A percentile compares a stretch with the other conserved stretches of the same genome.
These are phyloP conservation scores for Thinopyrum elongatum DNA, from an alignment of 176 grass and related monocot species.

Conservation along the genomic window DNA sequence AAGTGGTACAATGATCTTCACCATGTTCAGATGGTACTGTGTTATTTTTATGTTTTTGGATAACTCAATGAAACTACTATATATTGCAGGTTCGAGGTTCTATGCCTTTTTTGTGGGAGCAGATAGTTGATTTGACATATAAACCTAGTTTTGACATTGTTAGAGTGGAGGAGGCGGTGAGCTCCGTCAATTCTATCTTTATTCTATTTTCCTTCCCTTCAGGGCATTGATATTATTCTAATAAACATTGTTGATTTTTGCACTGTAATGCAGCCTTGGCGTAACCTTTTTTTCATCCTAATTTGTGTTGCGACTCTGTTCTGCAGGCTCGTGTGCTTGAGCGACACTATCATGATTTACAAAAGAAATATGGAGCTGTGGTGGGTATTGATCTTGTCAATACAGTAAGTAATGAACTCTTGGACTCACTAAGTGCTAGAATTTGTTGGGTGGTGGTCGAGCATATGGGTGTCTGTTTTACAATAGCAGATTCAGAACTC, in stretches of 20 bases:
- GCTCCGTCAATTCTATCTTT: neutral
- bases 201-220: neutral
- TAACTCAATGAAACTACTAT: neutral
- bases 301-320: conserved; percentile 18
- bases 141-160: conserved; percentile 83
- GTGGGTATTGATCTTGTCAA: conserved; percentile 86
- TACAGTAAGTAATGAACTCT: conserved; percentile 43
- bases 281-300: conserved; percentile 1
- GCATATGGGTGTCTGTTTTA: neutral
- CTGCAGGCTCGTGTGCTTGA: conserved; percentile 68
- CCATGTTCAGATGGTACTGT: neutral
- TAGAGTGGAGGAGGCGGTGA: conserved; percentile 73
- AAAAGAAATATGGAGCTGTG: conserved; percentile 88
- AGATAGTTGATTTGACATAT: conserved; percentile 94
- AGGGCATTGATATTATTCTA: neutral
- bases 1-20: neutral
- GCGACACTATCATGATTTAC: conserved; percentile 76
- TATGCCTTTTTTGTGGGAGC: conserved; percentile 88
- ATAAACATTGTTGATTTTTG: neutral
- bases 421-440: neutral
- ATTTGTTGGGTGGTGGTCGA: neutral
- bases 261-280: neutral
- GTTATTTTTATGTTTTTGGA: neutral
- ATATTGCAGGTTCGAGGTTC: conserved; percentile 78
- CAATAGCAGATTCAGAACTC: neutral